These are phyloP conservation scores for Porphyrellus sp. DNA, from an alignment of 1,284 basidiomycete species.

Conservation along the genomic window DNA sequence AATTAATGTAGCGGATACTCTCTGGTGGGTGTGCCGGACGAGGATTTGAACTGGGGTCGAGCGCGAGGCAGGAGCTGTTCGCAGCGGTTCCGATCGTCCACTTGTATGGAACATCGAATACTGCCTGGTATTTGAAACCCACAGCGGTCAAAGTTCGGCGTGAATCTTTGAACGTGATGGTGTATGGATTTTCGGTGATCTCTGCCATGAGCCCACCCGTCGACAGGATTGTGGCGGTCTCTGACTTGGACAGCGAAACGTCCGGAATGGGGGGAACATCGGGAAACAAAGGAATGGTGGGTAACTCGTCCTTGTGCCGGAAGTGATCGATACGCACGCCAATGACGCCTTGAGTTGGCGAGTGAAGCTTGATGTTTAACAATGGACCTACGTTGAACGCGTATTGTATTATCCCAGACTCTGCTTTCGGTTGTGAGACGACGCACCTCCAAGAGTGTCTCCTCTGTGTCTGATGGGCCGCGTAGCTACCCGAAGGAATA, in stretches of 20 bases:
- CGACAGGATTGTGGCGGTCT: constrained; percentile 37
- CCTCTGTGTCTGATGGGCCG: constrained; percentile 65
- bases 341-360: constrained; percentile 65
- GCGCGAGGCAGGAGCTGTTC: constrained; percentile 57
- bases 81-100: constrained; percentile 61
- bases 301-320: constrained; percentile 42
- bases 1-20: constrained; percentile 52
- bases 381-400: constrained; percentile 8
- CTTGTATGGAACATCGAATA: constrained; percentile 62
- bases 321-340: constrained; percentile 65
- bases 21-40: constrained; percentile 44
- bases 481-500: constrained; percentile 61
- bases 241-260: constrained; percentile 28
- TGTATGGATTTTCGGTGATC: constrained; percentile 58
- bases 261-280: constrained; percentile 47
- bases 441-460: constrained; percentile 62
- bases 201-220: constrained; percentile 40
- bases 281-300: constrained; percentile 63
- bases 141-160: constrained; percentile 32
- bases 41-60: constrained; percentile 58
- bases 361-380: constrained; percentile 50
- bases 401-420: not conserved
- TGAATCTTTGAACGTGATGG: constrained; percentile 55
- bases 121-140: constrained; percentile 58
- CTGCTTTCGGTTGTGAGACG: not conserved